Evolutionary conservation across 768 basidiomycete genomes (phyloP).

Genomic region (Rhizopogon salebrosus): DNA sequence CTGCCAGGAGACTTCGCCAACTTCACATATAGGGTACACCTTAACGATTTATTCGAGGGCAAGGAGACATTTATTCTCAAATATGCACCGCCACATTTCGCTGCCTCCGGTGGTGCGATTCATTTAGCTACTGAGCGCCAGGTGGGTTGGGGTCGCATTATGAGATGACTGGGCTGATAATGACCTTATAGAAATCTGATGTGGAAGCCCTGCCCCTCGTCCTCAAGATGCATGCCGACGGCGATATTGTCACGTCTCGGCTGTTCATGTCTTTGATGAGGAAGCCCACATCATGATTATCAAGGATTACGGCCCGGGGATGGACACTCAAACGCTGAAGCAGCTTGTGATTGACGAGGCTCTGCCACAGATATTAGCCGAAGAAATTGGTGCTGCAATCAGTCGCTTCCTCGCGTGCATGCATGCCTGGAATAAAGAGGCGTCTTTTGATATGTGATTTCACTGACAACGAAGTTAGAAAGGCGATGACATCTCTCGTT

Average conservation of each 20-base stretch:
- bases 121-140: slow-evolving; percentile 47
- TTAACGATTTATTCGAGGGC: slow-evolving; percentile 36
- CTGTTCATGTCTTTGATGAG: slow-evolving; percentile 45
- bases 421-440: slow-evolving; percentile 42
- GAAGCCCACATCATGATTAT: slow-evolving; percentile 50
- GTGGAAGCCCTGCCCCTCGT: slow-evolving; percentile 47
- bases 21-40: slow-evolving; percentile 51
- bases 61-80: slow-evolving; percentile 50
- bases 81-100: slow-evolving; percentile 45
- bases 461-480: slow-evolving; percentile 34
- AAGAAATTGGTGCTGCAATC: slow-evolving; percentile 45
- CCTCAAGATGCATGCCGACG: slow-evolving; percentile 24
- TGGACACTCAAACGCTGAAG: slow-evolving; percentile 32
- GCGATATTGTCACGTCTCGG: slow-evolving; percentile 42
- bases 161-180: slow-evolving; percentile 3
- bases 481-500: slow-evolving; percentile 32
- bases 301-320: slow-evolving; percentile 59
- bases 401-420: slow-evolving; percentile 51
- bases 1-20: slow-evolving; percentile 53
- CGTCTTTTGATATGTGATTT: slow-evolving; percentile 30
- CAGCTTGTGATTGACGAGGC: slow-evolving; percentile 32
- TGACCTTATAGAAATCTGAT: slow-evolving; percentile 36
- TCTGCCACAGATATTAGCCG: slow-evolving; percentile 23
- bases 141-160: slow-evolving; percentile 28
- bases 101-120: slow-evolving; percentile 14